Evolutionary conservation across 1,284 basidiomycete genomes (phyloP), one percentile per base, ranked within the genome.

Genomic region (Grifola frondosa): DNA sequence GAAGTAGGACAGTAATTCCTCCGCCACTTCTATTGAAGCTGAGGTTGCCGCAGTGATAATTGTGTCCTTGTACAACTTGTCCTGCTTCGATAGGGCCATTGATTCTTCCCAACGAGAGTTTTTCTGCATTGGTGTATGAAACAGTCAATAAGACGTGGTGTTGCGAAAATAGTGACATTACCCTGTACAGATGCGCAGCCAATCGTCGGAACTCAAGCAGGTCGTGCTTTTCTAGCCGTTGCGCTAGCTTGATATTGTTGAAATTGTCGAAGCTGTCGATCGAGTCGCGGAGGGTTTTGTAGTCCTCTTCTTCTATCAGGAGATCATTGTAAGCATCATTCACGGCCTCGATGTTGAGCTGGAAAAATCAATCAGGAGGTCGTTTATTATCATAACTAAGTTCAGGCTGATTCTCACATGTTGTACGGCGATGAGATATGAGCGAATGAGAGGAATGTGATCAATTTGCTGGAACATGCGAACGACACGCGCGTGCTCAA

Each of bases 221-320:
- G 46, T 91, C 90, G 63, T 98, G 95, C 56, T 81, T 83, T 69
- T 97, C 91, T 46, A 99, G 69, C 35, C 90, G 80, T 57, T 81
- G 79, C 3, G 97, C 96, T 22, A 99, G 81, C 35, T 74, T 79
- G 53, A 95, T 83, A 50, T 91, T 91, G 69, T 99, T 92, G 74
- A 97, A 99, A 70, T 97, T 97, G 69, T 98, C 94, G 61, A 96
- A 95, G 64, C 91, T 93, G 68, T 98, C 95, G 51, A 99, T 93
- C 17, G 91, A 94, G 62, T 93, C 93, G 11, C 97, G 85, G 8
- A 99, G 78, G 1, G 95, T 97, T 67, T 96, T 93, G 73, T 93
- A 94, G 66, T 99, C 96, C 68, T 99, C 97, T 68, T 99, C 97
- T 67, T 99, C 97, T 51, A 99, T 98, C 42, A 99, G 75, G 24